Conservation (phyloP, 1,139 yeast genomes). For the Tardiomyces depauwii region DNA sequence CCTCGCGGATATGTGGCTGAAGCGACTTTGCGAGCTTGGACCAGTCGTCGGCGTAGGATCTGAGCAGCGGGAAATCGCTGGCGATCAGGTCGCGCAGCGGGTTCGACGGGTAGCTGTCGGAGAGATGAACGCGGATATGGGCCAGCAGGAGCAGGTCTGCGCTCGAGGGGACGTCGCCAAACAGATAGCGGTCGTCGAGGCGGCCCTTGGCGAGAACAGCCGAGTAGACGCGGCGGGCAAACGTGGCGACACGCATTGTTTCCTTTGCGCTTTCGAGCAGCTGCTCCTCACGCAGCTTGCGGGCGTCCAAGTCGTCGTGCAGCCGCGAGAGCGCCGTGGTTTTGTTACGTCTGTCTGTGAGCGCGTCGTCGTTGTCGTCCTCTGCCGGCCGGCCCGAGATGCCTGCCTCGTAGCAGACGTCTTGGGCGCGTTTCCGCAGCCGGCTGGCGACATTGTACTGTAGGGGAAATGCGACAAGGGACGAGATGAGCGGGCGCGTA, state of each 20-base stretch:
- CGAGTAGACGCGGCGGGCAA: slow-evolving; percentile 29
- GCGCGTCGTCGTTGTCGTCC: neutral
- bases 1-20: neutral
- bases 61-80: slow-evolving; percentile 1
- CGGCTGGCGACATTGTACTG: slow-evolving; percentile 67
- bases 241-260: slow-evolving; percentile 39
- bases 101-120: slow-evolving; percentile 5
- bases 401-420: neutral
- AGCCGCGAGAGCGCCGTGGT: neutral
- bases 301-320: slow-evolving; percentile 1
- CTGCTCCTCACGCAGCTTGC: slow-evolving; percentile 27
- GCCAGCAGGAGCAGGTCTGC: slow-evolving; percentile 19
- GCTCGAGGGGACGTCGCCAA: slow-evolving; percentile 7
- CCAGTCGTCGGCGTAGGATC: slow-evolving; percentile 2
- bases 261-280: slow-evolving; percentile 40
- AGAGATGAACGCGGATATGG: slow-evolving; percentile 6
- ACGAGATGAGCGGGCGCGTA: slow-evolving; percentile 49
- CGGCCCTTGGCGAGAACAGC: slow-evolving; percentile 14
- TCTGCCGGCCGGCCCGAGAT: neutral
- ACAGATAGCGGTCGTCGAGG: slow-evolving; percentile 3
- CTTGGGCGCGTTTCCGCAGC: slow-evolving; percentile 15
- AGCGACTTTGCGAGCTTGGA: neutral
- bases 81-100: slow-evolving; percentile 6
- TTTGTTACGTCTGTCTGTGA: neutral
- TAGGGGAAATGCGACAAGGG: slow-evolving; percentile 68